These are phyloP conservation scores for Nicotiana otophora DNA, from an alignment of 257 asterid genomes.

Conservation along the genomic window DNA sequence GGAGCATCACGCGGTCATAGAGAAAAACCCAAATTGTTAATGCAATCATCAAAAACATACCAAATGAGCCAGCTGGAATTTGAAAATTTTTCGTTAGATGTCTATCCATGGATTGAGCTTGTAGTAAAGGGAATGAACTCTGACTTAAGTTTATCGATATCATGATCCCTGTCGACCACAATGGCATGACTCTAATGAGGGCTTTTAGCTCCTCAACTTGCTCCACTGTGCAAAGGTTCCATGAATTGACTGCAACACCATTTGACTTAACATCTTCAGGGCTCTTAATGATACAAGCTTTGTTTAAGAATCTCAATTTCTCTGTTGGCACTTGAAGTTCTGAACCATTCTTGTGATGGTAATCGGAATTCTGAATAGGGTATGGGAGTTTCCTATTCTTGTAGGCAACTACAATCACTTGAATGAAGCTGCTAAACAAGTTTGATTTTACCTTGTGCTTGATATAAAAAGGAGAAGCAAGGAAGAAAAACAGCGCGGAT, in stretches of 20 bases:
- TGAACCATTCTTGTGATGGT: conserved; percentile 40
- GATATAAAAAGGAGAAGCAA: conserved; percentile 46
- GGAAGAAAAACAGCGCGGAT: conserved; percentile 32
- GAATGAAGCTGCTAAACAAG: conserved; percentile 38
- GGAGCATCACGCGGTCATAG: conserved; percentile 46
- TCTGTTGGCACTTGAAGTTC: conserved; percentile 33
- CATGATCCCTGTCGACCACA: conserved; percentile 23
- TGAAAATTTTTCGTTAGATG: background rate
- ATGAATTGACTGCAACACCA: conserved; percentile 22
- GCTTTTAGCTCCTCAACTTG: conserved; percentile 37
- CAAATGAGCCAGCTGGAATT: conserved; percentile 10
- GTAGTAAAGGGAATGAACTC: conserved; percentile 6
- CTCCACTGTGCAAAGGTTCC: conserved; percentile 30
- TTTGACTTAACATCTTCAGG: conserved; percentile 18
- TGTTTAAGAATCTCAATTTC: conserved; percentile 36
- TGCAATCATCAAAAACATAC: conserved; percentile 20
- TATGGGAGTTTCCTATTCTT: conserved; percentile 31
- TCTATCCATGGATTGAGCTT: conserved; percentile 14
- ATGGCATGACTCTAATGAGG: conserved; percentile 21
- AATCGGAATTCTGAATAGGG: conserved; percentile 22
- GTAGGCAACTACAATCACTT: conserved; percentile 41
- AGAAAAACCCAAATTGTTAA: conserved; percentile 41
- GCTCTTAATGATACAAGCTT: conserved; percentile 23
- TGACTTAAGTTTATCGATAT: conserved; percentile 13
- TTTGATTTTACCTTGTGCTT: conserved; percentile 30